A percentile compares a stretch with the other conserved stretches of the same genome.
phyloP scores from a whole-genome alignment of 192 early-diverging fungal genomes.

The Coemansia sp. region DNA sequence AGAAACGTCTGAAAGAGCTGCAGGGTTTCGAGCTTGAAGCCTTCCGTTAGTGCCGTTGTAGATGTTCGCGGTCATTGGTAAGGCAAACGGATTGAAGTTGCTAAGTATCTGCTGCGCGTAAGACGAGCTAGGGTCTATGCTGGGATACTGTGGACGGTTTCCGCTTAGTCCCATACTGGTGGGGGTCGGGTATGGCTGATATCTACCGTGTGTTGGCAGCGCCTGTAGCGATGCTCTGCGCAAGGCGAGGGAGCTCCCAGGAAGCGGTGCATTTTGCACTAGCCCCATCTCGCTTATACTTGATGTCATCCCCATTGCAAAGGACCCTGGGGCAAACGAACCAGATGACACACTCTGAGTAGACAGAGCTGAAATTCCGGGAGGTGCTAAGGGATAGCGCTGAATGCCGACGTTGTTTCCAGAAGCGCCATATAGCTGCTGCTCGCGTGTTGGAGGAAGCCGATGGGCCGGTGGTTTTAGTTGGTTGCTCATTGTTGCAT shows the following conservation, averaged over 20 bases:
- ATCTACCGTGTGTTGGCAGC: slow-evolving; percentile 26
- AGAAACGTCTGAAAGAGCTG: not conserved
- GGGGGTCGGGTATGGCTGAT: slow-evolving; percentile 38
- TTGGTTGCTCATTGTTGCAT: slow-evolving; percentile 26
- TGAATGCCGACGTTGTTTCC: not conserved
- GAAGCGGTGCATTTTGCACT: slow-evolving; percentile 4
- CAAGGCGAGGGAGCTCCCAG: slow-evolving; percentile 2
- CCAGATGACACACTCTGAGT: not conserved
- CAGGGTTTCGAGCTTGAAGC: not conserved
- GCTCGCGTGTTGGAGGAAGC: slow-evolving; percentile 19
- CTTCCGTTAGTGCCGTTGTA: not conserved
- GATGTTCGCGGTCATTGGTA: not conserved
- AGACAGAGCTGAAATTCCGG: not conserved
- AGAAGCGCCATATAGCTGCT: not conserved
- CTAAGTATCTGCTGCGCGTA: slow-evolving; percentile 3
- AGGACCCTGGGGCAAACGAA: not conserved
- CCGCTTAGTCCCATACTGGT: not conserved
- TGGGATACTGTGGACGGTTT: not conserved
- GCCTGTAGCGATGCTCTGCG: slow-evolving; percentile 48
- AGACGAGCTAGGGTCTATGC: not conserved
- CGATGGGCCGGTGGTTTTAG: slow-evolving; percentile 22
- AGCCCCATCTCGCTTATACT: slow-evolving; percentile 48
- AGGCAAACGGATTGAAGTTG: slow-evolving; percentile 9
- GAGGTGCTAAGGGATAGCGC: not conserved
- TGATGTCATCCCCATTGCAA: slow-evolving; percentile 35